A percentile compares a stretch with the other conserved stretches of the same genome.
Conservation (phyloP, 768 basidiomycete genomes). For the Gautieria morchelliformis region DNA sequence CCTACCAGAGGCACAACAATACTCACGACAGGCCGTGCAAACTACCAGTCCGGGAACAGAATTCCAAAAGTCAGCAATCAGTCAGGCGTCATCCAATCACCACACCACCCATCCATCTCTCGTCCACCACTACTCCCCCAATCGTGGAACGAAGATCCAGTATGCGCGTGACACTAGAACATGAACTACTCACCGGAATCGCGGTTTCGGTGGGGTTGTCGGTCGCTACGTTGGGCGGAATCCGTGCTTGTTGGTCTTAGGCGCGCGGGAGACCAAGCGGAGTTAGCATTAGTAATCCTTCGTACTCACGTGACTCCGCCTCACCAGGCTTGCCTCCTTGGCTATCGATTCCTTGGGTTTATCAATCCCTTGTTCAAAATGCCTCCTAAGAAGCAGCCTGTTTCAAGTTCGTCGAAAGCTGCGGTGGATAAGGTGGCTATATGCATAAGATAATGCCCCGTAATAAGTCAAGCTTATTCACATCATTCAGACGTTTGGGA, state of each 20-base stretch:
- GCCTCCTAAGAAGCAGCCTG: constrained; percentile 74
- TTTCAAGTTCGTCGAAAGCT: constrained; percentile 50
- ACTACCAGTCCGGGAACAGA: too few species aligned
- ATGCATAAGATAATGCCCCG: constrained; percentile 20
- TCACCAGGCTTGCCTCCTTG: too few species aligned
- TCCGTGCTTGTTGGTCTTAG: neutral
- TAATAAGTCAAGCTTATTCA: constrained; percentile 16
- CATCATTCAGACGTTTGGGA: constrained; percentile 62
- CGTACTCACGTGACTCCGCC: too few species aligned
- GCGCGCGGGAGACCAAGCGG: constrained; percentile 5
- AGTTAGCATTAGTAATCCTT: neutral
- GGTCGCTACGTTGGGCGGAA: neutral
- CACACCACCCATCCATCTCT: constrained; percentile 5
- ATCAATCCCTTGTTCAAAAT: constrained; percentile 25
- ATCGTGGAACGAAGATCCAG: neutral
- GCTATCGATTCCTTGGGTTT: neutral
- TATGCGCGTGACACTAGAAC: neutral
- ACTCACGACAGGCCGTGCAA: too few species aligned
- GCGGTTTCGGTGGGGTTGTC: neutral
- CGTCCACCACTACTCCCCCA: neutral
- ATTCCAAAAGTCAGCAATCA: neutral
- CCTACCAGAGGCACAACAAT: too few species aligned
- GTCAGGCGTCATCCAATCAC: neutral
- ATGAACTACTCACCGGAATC: constrained; percentile 2
- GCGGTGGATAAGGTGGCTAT: constrained; percentile 70